Base-by-base conservation (phyloP, 2,329 filamentous ascomycete genomes). In the Nakataea oryzae region DNA sequence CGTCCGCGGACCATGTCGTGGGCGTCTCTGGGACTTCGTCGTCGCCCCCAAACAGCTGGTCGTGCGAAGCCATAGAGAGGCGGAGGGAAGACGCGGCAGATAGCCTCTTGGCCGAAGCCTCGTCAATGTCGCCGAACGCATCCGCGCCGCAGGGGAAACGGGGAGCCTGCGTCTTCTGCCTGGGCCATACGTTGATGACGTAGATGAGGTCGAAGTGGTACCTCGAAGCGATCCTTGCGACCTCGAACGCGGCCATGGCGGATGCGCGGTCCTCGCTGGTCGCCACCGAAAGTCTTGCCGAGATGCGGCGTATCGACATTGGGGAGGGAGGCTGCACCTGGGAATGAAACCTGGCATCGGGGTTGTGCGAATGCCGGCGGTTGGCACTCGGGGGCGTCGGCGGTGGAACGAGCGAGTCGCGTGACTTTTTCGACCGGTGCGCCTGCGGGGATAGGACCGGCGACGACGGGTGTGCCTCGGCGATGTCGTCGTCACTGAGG, bases 171-270 rank as follows among this genome's bases (percentile, higher is more conserved):
- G 24, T 50, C 34, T 58, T 58, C 50, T 69, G 65, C 50, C 69
- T 74, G 3, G 83, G 82, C 82, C 83, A 85, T 17, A 86, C 72
- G 65, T 81, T 84, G 65, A 85, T 78, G 32, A 86, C 77, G 65
- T 86, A 86, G 14, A 85, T 75, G 28, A 86, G 74, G 65, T 84
- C 81, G 61, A 86, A 84, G 61, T 81, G 76, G 69, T 84, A 84
- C 61, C 79, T 78, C 4, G 74, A 76, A 6, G 83, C 83, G 54
- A 86, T 82, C 34, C 80, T 75, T 1, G 81, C 81, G 9, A 81
- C 80, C 69, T 82, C 78, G 58, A 82, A 78, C 9, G 82, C 82
- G 3, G 81, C 82, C 0, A 76, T 72, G 24, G 77, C 73, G 17
- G 78, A 79, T 14, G 78, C 76, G 1, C 59, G 50, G 26, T 60